Percentiles rank a stretch among this genome's conserved stretches.
These are phyloP conservation scores for Chenopodium berlandieri DNA, from an alignment of 148 eudicot species.

Conservation along the genomic window DNA sequence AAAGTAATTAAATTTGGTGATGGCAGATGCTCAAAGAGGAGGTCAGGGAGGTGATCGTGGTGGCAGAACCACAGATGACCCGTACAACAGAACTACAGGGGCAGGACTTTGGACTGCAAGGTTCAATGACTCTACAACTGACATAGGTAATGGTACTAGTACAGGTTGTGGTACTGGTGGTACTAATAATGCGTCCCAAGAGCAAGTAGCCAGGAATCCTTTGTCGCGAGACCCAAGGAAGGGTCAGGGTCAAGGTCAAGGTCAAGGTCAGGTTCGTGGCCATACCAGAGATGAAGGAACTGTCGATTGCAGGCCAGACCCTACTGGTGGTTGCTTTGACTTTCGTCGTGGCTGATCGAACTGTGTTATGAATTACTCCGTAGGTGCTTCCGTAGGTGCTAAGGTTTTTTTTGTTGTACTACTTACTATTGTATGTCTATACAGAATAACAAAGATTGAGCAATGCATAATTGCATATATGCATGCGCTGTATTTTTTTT, in stretches of 20 bases:
- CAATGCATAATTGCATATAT: no score
- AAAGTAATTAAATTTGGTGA: not conserved
- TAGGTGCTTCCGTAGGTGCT: no score
- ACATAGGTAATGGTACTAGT: not conserved
- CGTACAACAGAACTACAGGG: not conserved
- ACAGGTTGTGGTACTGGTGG: not conserved
- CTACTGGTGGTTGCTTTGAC: conserved; percentile 5
- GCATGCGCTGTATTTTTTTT: no score
- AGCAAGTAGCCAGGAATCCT: conserved; percentile 1
- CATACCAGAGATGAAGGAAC: not conserved
- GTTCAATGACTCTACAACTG: not conserved
- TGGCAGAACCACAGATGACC: not conserved
- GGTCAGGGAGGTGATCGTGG: not conserved
- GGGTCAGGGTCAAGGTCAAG: not conserved
- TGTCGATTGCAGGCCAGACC: not conserved
- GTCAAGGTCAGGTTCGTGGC: conserved; percentile 6
- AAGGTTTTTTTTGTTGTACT: no score
- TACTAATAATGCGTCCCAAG: not conserved
- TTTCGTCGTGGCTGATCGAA: not conserved
- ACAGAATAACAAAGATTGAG: no score
- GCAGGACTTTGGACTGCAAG: not conserved
- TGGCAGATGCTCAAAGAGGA: conserved; percentile 10
- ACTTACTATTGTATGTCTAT: no score
- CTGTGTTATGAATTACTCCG: no score
- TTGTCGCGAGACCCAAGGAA: not conserved